Evolutionary conservation across 208 protist genomes (phyloP).

Genomic region (Wallacemonas sp.): DNA sequence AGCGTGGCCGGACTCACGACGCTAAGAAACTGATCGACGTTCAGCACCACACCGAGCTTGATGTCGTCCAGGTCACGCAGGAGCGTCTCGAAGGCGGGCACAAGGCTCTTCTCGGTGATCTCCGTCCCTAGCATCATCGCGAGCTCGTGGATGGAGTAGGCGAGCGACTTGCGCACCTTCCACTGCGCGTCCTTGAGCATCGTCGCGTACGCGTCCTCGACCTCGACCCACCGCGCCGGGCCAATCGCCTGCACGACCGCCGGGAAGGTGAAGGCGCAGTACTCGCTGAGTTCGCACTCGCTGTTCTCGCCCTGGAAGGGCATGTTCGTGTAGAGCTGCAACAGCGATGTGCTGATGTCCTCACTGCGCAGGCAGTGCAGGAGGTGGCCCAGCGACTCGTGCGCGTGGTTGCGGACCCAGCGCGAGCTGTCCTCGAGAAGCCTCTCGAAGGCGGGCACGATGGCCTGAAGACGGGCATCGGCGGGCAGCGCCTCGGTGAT

Average conservation of each 20-base stretch:
- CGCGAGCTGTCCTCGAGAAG: conserved; percentile 87
- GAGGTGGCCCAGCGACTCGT: conserved; percentile 91
- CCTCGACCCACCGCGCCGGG: conserved; percentile 79
- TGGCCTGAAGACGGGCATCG: conserved; percentile 48
- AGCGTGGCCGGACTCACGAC: conserved; percentile 54
- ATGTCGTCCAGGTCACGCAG: conserved; percentile 97
- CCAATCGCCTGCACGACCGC: conserved; percentile 93
- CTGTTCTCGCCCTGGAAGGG: conserved; percentile 84
- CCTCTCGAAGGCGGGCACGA: conserved; percentile 72
- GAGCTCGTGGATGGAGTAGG: conserved; percentile 95
- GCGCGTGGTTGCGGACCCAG: conserved; percentile 93
- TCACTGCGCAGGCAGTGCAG: conserved; percentile 88
- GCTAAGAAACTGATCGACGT: conserved; percentile 81
- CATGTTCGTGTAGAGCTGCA: conserved; percentile 93
- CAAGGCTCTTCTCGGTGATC: conserved; percentile 83
- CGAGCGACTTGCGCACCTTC: conserved; percentile 95
- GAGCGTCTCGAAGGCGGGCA: conserved; percentile 92
- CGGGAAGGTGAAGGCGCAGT: conserved; percentile 94
- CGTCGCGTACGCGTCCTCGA: conserved; percentile 90
- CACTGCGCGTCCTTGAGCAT: conserved; percentile 95
- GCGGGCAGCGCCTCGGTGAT: conserved; percentile 62
- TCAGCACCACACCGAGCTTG: conserved; percentile 90
- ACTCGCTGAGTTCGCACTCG: conserved; percentile 89
- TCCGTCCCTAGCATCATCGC: conserved; percentile 89
- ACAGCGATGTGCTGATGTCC: conserved; percentile 79